Evolutionary conservation across 805 yeast species (phyloP), one percentile per base, ranked within the genome.

Genomic region (Candida qinlingensis): DNA sequence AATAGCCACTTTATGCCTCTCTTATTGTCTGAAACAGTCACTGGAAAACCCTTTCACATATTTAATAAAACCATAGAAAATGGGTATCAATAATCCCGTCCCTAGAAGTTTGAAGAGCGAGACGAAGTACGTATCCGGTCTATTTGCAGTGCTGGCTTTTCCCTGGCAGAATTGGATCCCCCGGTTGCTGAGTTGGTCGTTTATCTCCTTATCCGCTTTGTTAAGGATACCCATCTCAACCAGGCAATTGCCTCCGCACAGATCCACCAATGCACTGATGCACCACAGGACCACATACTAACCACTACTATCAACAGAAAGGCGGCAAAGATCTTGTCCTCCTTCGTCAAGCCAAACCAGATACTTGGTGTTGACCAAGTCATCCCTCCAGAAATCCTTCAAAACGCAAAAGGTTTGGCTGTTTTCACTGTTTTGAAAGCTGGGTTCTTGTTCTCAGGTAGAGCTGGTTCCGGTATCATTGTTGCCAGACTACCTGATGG

Each of bases 381-480:
- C 46, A 92, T 92, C 53, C 99, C 99, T 3, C 95, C 96, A 28
- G 82, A 82, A 30, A 81, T 92, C 3, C 75, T 92, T 51, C 81
- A 85, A 54, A 84, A 87, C 61, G 98, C 99, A 38, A 87, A 89
- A 64, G 99, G 99, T 31, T 74, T 92, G 45, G 97, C 96, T 5
- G 70, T 92, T 37, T 77, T 92, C 55, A 92, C 98, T 0, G 97
- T 94, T n/a, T 73, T 92, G 49, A 92, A 94, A 66, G 99, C 98
- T 4, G 99, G 99, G 3, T 92, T 92, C 66, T 72, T 92, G 48
- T 92, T 92, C 66, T 87, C 96, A 3, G 99, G 98, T 30, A 79
- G 99, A 65, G 98, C 97, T 1, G 99, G 99, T 28, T 87, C 96
- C 1, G 99, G 99, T 54, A 87, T 92, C 35, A 86, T 92, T 52